phyloP scores from a whole-genome alignment of 2,329 filamentous ascomycete species.

The Calonectria pseudoturangicola region DNA sequence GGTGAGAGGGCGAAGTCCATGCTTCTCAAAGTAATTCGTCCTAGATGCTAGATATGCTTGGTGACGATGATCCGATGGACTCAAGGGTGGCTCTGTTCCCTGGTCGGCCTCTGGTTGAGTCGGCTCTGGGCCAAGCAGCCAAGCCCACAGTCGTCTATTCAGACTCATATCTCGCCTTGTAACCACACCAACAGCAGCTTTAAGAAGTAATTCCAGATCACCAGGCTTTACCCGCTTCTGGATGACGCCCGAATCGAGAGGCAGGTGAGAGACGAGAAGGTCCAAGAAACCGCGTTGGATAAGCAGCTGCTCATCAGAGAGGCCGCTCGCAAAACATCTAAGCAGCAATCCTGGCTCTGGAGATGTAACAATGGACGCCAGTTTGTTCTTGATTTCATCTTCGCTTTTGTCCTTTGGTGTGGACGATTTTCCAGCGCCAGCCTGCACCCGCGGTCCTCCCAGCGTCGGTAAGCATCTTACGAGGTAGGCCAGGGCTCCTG shows the following conservation, averaged over 20 bases:
- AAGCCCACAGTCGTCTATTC: conserved; percentile 95
- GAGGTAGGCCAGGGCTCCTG: conserved; percentile 92
- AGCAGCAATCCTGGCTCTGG: conserved; percentile 94
- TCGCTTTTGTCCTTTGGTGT: conserved; percentile 40
- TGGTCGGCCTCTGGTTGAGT: conserved; percentile 68
- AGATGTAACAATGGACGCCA: conserved; percentile 82
- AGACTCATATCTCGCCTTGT: conserved; percentile 96
- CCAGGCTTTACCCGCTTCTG: conserved; percentile 82
- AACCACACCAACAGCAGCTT: conserved; percentile 90
- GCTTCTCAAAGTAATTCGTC: conserved; percentile 88
- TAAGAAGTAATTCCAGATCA: conserved; percentile 88
- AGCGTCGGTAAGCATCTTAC: conserved; percentile 81
- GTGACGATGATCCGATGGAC: conserved; percentile 65
- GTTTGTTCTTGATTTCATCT: conserved; percentile 66
- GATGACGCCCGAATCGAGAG: conserved; percentile 87
- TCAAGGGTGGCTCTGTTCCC: conserved; percentile 66
- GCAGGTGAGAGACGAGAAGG: conserved; percentile 91
- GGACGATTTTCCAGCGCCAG: conserved; percentile 37
- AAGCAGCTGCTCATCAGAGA: conserved; percentile 90
- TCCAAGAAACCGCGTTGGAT: conserved; percentile 97
- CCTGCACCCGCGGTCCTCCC: conserved; percentile 41
- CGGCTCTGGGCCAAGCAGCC: conserved; percentile 90
- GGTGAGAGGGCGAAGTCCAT: conserved; percentile 84
- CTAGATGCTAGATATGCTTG: conserved; percentile 72
- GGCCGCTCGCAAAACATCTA: conserved; percentile 92